Evolutionary conservation across 78 protist species (phyloP), one percentile per base, ranked within the genome.

Genomic region (Corallochytrium limacisporum): DNA sequence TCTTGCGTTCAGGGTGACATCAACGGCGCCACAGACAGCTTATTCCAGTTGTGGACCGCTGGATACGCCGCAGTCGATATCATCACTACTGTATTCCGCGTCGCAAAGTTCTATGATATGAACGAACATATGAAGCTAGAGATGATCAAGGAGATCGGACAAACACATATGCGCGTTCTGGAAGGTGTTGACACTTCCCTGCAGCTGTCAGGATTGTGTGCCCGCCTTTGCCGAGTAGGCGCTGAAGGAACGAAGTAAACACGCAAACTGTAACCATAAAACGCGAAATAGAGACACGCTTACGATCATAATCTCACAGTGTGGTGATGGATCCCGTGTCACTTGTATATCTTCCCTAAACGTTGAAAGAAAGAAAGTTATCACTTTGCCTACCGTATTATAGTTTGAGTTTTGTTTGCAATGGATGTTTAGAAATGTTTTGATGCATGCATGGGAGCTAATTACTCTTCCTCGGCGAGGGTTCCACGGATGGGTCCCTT

Each of bases 1-100:
- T 3, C 8, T 15, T 48, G 62, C 46, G 6, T 26, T 2, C 47
- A 3, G 5, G 75, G 75, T 4, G 75, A 69, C 8, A 29, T 54
- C 40, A 46, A 39, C 13, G 12, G 6, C 20, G 67, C 65, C 16
- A 9, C 13, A 1, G 75, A 59, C 10, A 8, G 1, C 4, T 12
- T 74, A 3, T 5, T n/a, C 29, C 48, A 20, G 39, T 31, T 74
- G 16, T 74, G 80, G 69, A 47, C 26, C 9, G 15, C 35, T 15
- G 95, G 97, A 1, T 90, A 85, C 43, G 39, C 90, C 2, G 60
- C 95, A 3, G 3, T 66, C 6, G 97, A 92, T 65, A 62, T 92
- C 36, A 44, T 88, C 0, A 38, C 69, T 18, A 73, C 86, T 6
- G 8, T 91, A 13, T 86, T 85, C 57, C 63, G 71, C 24, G 82